Base-by-base conservation (phyloP, 208 protist species). In the Leishmania lainsoni region DNA sequence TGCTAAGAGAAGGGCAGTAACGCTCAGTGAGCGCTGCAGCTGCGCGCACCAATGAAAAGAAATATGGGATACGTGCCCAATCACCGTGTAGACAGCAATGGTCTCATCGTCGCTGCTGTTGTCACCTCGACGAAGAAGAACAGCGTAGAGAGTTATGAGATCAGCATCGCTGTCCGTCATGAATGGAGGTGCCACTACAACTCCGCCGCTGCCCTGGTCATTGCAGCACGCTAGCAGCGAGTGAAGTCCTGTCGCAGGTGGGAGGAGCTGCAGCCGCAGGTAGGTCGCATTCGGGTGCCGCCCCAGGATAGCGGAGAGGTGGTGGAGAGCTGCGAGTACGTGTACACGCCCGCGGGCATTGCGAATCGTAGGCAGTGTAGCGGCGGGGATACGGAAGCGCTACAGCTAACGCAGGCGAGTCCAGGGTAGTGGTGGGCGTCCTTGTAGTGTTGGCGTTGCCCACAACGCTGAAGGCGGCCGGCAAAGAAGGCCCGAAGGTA, bases 11-110 rank as follows among this genome's bases (percentile, higher is more conserved):
- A 91, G 86, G 0, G 89, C 73, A 17, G 75, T 86, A 56, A 94
- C 61, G 63, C 90, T 91, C n/a, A 94, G 78, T 14, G 59, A 42
- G 26, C 88, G 88, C 79, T 96, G 93, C 59, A 94, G 66, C 76
- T 89, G 49, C 1, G 83, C 84, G 81, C 93, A 96, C 91, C 93
- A 96, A 5, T 56, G 39, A 17, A 87, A 63, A 14, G 78, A 88
- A 1, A 96, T 59, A 59, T 48, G 42, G 0, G 77, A 71, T 5
- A 49, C 70, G 32, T 83, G 82, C 14, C 71, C 80, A 8, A 83
- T 68, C 61, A 86, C 80, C 32, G 71, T 6, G 75, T 70, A 80
- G 45, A 71, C 74, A 51, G 45, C 51, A 20, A 61, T 29, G 56
- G 65, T 29, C 3, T 76, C 22, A 17, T n/a, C 20, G 39, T 17